A percentile compares a stretch with the other conserved stretches of the same genome.
These are phyloP conservation scores for Epichloe amarillans DNA, from an alignment of 2,329 filamentous ascomycete species.

Conservation along the genomic window DNA sequence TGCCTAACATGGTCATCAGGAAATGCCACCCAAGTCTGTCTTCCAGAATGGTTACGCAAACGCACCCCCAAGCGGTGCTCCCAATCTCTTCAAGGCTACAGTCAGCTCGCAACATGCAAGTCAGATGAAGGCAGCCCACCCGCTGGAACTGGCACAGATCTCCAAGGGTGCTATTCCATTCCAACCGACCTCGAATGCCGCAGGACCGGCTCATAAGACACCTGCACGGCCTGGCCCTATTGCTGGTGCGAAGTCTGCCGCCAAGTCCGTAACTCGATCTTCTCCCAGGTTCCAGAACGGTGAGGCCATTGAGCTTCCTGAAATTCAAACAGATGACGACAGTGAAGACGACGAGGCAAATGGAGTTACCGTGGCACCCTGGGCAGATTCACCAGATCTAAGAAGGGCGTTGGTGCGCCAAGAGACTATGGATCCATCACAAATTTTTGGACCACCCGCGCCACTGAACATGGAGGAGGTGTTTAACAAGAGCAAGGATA, in stretches of 20 bases:
- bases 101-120: conserved; percentile 54
- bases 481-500: conserved; percentile 77
- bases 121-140: conserved; percentile 50
- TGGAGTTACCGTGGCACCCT: conserved; percentile 48
- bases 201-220: conserved; percentile 51
- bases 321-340: conserved; percentile 90
- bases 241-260: conserved; percentile 36
- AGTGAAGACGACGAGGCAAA: conserved; percentile 60
- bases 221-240: conserved; percentile 42
- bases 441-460: conserved; percentile 78
- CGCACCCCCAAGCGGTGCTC: conserved; percentile 39
- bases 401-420: conserved; percentile 63
- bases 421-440: conserved; percentile 70
- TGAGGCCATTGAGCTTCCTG: conserved; percentile 81
- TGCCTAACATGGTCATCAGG: conserved; percentile 26
- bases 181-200: conserved; percentile 52
- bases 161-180: conserved; percentile 86
- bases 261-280: conserved; percentile 49
- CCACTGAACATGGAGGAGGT: conserved; percentile 94
- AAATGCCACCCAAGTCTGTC: conserved; percentile 44
- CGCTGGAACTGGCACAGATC: conserved; percentile 74
- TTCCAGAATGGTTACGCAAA: conserved; percentile 49
- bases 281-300: conserved; percentile 82
- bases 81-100: conserved; percentile 51
- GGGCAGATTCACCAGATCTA: conserved; percentile 82